These are phyloP conservation scores for Stentor coeruleus DNA, from an alignment of 73 alveolate genomes.

Conservation along the genomic window DNA sequence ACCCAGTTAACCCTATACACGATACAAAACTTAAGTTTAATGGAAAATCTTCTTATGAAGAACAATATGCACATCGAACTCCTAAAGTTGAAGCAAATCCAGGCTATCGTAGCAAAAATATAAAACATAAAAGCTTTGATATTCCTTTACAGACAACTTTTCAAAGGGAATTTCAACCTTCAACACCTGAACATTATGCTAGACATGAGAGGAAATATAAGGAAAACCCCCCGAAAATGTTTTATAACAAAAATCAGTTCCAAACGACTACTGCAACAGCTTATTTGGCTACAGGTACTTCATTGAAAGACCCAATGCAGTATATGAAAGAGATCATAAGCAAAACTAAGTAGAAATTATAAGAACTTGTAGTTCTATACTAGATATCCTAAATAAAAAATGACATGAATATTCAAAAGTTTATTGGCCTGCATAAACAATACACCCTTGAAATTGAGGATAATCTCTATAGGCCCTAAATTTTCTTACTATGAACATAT, in stretches of 20 bases:
- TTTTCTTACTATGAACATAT: too few relatives aligned
- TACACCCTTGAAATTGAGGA: too few relatives aligned
- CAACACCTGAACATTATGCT: not conserved
- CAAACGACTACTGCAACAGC: not conserved
- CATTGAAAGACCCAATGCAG: not conserved
- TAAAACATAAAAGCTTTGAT: not conserved
- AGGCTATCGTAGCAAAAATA: not conserved
- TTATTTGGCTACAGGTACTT: not conserved
- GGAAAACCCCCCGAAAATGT: not conserved
- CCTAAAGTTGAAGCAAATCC: not conserved
- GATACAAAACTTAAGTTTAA: conserved; percentile 10
- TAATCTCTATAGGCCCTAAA: too few relatives aligned
- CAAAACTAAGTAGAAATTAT: too few relatives aligned
- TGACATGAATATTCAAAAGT: too few relatives aligned
- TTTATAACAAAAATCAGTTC: not conserved
- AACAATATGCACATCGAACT: not conserved
- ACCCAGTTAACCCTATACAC: not conserved
- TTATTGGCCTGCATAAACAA: too few relatives aligned
- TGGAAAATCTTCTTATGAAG: not conserved
- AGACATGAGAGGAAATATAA: too few relatives aligned
- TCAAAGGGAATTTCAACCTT: not conserved
- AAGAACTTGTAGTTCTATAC: too few relatives aligned
- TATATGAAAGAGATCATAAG: too few relatives aligned
- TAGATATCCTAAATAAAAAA: too few relatives aligned
- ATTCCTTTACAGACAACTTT: not conserved